phyloP scores from a whole-genome alignment of 2,329 filamentous ascomycete species.

The Hymenoscyphus scutula region DNA sequence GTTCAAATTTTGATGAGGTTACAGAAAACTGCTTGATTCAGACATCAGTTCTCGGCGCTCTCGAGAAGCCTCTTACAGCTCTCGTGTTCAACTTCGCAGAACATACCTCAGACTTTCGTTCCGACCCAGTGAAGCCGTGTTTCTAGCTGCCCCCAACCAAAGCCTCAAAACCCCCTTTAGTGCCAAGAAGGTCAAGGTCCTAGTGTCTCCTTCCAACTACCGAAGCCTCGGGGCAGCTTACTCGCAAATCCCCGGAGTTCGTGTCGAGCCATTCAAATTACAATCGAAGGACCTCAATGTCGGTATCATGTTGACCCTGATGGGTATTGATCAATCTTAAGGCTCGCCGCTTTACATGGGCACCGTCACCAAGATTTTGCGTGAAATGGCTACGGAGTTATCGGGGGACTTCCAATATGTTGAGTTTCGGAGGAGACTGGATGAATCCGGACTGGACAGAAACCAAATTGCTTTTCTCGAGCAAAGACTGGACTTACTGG shows the following conservation, averaged over 20 bases:
- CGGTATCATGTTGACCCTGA: slow-evolving; percentile 22
- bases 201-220: slow-evolving; percentile 23
- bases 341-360: slow-evolving; percentile 21
- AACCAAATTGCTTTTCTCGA: slow-evolving; percentile 55
- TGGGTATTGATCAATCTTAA: slow-evolving; percentile 18
- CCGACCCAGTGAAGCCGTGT: slow-evolving; percentile 8
- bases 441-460: slow-evolving; percentile 43
- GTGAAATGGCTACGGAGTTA: slow-evolving; percentile 17
- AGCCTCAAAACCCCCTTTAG: slow-evolving; percentile 1
- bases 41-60: neutral
- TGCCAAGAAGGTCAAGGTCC: slow-evolving; percentile 18
- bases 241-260: slow-evolving; percentile 18
- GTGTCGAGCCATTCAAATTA: slow-evolving; percentile 19
- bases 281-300: slow-evolving; percentile 21
- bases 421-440: slow-evolving; percentile 39
- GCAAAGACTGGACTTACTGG: slow-evolving; percentile 59
- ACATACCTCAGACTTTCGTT: neutral
- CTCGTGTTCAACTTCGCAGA: slow-evolving; percentile 6
- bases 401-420: slow-evolving; percentile 43
- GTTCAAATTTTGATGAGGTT: neutral
- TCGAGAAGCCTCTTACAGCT: neutral
- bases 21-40: slow-evolving; percentile 7
- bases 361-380: slow-evolving; percentile 21
- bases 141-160: slow-evolving; percentile 1
- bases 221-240: slow-evolving; percentile 13